Evolutionary conservation across 768 basidiomycete genomes (phyloP), one percentile per base, ranked within the genome.

Genomic region (Cystobasidium ongulense): DNA sequence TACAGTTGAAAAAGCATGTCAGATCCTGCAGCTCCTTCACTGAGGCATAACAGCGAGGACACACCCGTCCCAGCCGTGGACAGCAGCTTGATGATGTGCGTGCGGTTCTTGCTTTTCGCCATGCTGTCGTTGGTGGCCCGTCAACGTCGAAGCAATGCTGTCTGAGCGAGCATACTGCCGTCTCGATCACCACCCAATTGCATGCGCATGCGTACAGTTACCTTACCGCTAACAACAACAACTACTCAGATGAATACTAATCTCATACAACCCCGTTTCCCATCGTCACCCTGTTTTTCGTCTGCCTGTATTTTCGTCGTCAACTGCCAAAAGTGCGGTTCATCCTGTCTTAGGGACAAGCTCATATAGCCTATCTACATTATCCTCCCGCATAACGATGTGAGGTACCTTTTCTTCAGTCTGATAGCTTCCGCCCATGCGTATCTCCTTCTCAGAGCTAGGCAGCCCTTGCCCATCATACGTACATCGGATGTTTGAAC

Each of bases 401-500:
- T 75, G 74, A 8, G 53, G 52, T 1, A 38, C 21, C 11, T 59
- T 31, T 43, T 75, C 74, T 2, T 33, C 67, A 7, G 57, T 25
- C 3, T 72, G 13, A 3, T n/a, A 50, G 23, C 13, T 41, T 11
- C 68, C 68, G 29, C 68, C 68, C 25, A 29, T 8, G 4, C 53
- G 46, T 1, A 67, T 36, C 8, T 70, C 50, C 50, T 54, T 41
- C 5, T 70, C 68, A 27, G n/a, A 10, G 29, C 25, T 61, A n/a
- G 46, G 29, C 18, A 71, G 79, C 15, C 86, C 81, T 78, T 91
- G 87, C 15, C 91, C 94, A 79, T 97, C 92, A 90, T 92, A 96
- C 31, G 92, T 86, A 78, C 91, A 92, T 31, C 88, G 87, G 53
- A 94, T 84, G 76, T 92, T 90, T 70, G 85, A 85, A 0, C 92